Evolutionary conservation across 768 basidiomycete genomes (phyloP).

Genomic region (Lactifluus pinguis): DNA sequence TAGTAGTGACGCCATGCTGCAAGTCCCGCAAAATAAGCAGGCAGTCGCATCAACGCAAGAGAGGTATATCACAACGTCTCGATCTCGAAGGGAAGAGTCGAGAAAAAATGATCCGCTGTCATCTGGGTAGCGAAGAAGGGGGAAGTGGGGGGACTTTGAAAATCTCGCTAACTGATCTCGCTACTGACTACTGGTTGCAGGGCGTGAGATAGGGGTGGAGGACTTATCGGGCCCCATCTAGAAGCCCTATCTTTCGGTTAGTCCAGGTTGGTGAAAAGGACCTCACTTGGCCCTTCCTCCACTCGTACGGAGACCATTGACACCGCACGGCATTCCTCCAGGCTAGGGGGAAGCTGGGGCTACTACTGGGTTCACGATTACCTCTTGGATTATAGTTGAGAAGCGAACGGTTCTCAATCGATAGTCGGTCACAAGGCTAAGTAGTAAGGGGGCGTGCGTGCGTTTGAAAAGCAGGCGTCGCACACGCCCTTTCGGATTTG

Average conservation of each 20-base stretch:
- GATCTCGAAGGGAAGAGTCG: not conserved
- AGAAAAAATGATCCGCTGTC: not conserved
- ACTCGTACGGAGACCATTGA: not conserved
- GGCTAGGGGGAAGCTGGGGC: not conserved
- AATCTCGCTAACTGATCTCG: too few species aligned
- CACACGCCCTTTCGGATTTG: slow-evolving; percentile 8
- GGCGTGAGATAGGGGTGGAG: slow-evolving; percentile 9
- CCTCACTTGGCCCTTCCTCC: not conserved
- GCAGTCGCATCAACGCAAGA: not conserved
- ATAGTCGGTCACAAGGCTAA: slow-evolving; percentile 11
- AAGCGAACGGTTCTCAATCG: slow-evolving; percentile 7
- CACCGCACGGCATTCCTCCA: not conserved
- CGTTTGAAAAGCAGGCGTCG: not conserved
- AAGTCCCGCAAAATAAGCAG: not conserved
- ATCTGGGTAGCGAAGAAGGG: not conserved
- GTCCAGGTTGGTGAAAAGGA: not conserved
- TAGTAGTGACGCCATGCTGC: not conserved
- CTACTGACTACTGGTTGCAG: not conserved
- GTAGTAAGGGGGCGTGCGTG: not conserved
- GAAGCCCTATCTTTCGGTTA: slow-evolving; percentile 6
- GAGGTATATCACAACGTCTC: not conserved
- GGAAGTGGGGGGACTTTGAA: too few species aligned
- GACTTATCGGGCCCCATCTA: slow-evolving; percentile 16
- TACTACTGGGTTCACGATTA: not conserved
- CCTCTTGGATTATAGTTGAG: slow-evolving; percentile 1